Percentiles rank a stretch among this genome's conserved stretches.
These are phyloP conservation scores for Heritiera fomes DNA, from an alignment of 345 rosid species.

Conservation along the genomic window DNA sequence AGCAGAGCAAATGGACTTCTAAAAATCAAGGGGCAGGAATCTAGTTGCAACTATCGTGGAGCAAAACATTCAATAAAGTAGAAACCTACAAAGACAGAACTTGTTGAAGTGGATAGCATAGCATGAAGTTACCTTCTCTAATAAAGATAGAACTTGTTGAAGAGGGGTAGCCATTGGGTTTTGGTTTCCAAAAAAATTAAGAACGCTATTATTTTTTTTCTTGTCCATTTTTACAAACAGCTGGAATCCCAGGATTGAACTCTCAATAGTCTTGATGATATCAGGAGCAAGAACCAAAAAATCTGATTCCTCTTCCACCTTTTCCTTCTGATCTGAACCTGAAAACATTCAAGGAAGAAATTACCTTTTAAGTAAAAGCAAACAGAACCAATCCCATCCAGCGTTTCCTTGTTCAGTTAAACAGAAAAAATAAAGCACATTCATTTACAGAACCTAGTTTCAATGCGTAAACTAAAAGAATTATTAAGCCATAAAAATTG, in stretches of 20 bases:
- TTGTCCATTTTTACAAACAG: slow-evolving; percentile 81
- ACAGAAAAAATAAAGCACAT: neutral
- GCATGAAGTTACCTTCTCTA: slow-evolving; percentile 59
- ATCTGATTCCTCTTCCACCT: slow-evolving; percentile 55
- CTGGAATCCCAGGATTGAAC: slow-evolving; percentile 61
- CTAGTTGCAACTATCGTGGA: neutral
- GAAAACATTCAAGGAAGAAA: slow-evolving; percentile 27
- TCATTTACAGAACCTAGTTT: neutral
- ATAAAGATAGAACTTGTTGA: slow-evolving; percentile 66
- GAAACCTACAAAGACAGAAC: neutral
- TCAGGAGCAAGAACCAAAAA: slow-evolving; percentile 58
- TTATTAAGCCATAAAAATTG: neutral
- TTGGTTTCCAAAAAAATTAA: slow-evolving; percentile 67
- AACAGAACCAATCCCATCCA: neutral
- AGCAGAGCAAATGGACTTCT: neutral
- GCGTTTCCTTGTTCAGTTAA: neutral
- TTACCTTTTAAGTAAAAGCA: slow-evolving; percentile 20
- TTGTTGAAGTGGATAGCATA: neutral
- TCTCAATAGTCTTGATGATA: slow-evolving; percentile 65
- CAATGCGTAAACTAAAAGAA: neutral
- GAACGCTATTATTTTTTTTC: slow-evolving; percentile 46
- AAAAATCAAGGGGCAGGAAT: neutral
- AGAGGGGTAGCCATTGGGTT: slow-evolving; percentile 66
- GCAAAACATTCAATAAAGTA: neutral
- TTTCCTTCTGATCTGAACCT: slow-evolving; percentile 62